Evolutionary conservation across 371 early-diverging fungal species (phyloP).

Genomic region (Mortierella sp.): DNA sequence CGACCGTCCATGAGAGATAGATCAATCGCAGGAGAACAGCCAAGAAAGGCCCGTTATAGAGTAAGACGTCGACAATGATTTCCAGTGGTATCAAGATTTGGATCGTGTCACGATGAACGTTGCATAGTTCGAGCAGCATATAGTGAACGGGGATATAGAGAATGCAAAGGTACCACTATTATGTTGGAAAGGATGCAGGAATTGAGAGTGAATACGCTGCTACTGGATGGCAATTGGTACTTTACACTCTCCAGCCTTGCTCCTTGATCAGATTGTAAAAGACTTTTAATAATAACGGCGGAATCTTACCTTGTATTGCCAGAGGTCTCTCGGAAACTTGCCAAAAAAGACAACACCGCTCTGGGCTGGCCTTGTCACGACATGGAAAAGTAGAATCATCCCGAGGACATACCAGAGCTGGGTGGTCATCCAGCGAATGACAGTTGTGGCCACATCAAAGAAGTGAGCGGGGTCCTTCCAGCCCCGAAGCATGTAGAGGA

Average conservation of each 20-base stretch:
- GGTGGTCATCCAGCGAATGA: conserved; percentile 45
- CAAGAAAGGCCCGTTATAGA: conserved; percentile 47
- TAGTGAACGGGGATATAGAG: conserved; percentile 43
- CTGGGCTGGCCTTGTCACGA: conserved; percentile 48
- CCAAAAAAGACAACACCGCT: conserved; percentile 49
- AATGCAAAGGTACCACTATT: conserved; percentile 37
- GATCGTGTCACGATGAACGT: conserved; percentile 34
- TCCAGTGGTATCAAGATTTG: conserved; percentile 44
- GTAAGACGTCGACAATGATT: conserved; percentile 36
- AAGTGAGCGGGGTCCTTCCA: conserved; percentile 34
- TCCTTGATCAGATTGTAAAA: not conserved
- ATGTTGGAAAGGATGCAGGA: not conserved
- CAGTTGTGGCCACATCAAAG: conserved; percentile 20
- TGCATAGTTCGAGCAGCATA: conserved; percentile 37
- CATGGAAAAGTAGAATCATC: conserved; percentile 47
- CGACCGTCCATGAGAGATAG: conserved; percentile 45
- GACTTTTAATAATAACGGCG: too few species aligned
- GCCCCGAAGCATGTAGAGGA: conserved; percentile 48
- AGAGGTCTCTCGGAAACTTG: conserved; percentile 38
- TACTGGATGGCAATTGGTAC: not conserved
- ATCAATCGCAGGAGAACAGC: conserved; percentile 28
- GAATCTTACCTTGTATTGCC: conserved; percentile 39
- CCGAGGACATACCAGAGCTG: conserved; percentile 51
- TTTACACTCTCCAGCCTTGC: not conserved
- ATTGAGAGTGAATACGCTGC: not conserved